Base-by-base conservation (phyloP, 2,329 filamentous ascomycete species). In the Fonsecaea erecta region DNA sequence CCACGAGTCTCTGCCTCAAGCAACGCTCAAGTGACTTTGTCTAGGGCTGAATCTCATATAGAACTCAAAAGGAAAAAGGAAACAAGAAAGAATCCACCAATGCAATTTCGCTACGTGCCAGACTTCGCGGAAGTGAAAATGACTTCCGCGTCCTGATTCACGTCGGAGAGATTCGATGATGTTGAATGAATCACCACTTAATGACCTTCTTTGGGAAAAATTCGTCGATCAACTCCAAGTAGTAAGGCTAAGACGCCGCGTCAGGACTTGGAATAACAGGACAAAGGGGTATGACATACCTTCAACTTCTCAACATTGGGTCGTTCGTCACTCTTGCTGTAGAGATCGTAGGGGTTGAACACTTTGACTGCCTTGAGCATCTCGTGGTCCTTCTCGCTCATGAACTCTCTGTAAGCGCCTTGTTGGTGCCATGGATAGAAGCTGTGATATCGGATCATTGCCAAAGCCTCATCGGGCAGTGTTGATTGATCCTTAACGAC, bases 371-470 rank as follows among this genome's bases (percentile, higher is more conserved):
- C 92, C 74, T 86, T 86, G 72, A 96, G 80, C 88, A 96, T 93
- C 73, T 85, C 84, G 77, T 89, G 80, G 73, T 97, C 93, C 75
- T 93, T 89, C 66, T 90, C 87, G 76, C 89, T 85, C 92, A 96
- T 96, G 77, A 96, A 85, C 78, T 92, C 87, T 66, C 79, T 78
- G 79, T 97, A 97, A 6, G 91, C 92, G 61, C 89, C 89, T 76
- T 90, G 88, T 67, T 84, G 86, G 79, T 96, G 93, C 93, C 92
- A 97, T 16, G 93, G 89, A 79, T 97, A 97, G 80, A 96, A 96
- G 5, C 88, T 92, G 80, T 97, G 93, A 79, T 96, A 96, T 62
- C 93, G 84, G 76, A 97, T 95, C 91, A 97, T 96, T 66, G 92
- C 93, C 11, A 97, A 84, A 0, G 90, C 90, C 83, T 96, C 92